phyloP scores from a whole-genome alignment of 192 early-diverging fungal genomes.

The Mycoemilia scoparia region DNA sequence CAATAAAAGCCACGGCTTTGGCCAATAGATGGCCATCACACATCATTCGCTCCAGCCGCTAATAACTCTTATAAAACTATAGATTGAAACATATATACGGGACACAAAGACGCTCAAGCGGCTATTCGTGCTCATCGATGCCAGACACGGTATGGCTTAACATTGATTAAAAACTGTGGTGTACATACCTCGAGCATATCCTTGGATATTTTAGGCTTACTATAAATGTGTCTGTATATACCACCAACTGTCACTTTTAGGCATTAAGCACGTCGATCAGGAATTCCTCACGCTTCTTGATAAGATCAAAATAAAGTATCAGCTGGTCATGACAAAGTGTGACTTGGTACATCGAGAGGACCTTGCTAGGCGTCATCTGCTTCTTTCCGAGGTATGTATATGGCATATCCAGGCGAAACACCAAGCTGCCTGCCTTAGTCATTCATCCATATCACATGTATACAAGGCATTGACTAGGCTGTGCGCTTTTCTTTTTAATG shows the following conservation, averaged over 20 bases:
- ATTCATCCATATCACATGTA: too few relatives aligned
- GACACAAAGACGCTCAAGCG: conserved; percentile 35
- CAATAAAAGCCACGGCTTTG: too few relatives aligned
- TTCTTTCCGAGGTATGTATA: conserved; percentile 26
- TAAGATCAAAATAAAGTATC: conserved; percentile 17
- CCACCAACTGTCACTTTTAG: too few relatives aligned
- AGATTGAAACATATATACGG: conserved; percentile 47
- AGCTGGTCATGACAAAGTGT: conserved; percentile 45
- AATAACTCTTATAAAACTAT: too few relatives aligned
- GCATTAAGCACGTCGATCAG: conserved; percentile 25
- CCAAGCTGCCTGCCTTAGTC: too few relatives aligned
- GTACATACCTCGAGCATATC: too few relatives aligned
- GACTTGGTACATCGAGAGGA: conserved; percentile 42
- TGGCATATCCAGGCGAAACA: not conserved
- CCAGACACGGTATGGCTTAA: conserved; percentile 51
- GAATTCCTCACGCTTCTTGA: conserved; percentile 25
- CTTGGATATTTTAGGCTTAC: not conserved
- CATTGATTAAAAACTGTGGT: not conserved
- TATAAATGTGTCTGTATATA: too few relatives aligned
- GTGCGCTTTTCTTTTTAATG: not conserved
- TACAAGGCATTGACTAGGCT: not conserved
- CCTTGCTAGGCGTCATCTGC: conserved; percentile 39
- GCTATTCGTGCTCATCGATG: conserved; percentile 58
- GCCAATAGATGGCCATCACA: not conserved
- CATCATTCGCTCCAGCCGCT: not conserved